phyloP scores from a whole-genome alignment of 371 early-diverging fungal genomes.

The Mortierella sp. region DNA sequence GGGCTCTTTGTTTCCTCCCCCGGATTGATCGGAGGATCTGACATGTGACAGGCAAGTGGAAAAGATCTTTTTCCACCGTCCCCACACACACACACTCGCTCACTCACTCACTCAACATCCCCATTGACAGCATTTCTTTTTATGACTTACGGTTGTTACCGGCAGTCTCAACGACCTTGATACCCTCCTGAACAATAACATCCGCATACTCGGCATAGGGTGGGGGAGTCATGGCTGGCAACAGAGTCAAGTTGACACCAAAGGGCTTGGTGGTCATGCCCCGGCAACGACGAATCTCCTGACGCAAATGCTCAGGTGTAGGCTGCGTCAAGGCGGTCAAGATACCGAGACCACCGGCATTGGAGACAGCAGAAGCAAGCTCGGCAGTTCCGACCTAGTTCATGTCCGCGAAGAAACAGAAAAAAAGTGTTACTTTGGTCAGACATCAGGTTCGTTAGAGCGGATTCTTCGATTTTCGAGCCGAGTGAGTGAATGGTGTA shows the following conservation, averaged over 20 bases:
- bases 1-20: not conserved
- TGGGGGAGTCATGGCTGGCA: conserved; percentile 77
- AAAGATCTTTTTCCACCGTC: not conserved
- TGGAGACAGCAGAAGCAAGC: conserved; percentile 70
- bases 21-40: conserved; percentile 1
- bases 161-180: conserved; percentile 84
- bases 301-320: conserved; percentile 81
- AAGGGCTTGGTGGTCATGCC: conserved; percentile 81
- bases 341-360: conserved; percentile 62
- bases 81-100: too few species aligned
- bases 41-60: not conserved
- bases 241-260: conserved; percentile 80
- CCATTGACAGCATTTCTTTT: too few species aligned
- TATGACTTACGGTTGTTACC: conserved; percentile 68
- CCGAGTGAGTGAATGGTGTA: not conserved
- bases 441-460: too few species aligned
- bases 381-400: conserved; percentile 80
- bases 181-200: conserved; percentile 80
- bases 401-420: not conserved
- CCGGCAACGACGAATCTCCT: conserved; percentile 78
- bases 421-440: not conserved
- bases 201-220: conserved; percentile 81
- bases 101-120: too few species aligned
- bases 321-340: conserved; percentile 72
- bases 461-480: too few species aligned